phyloP scores from a whole-genome alignment of 2,329 filamentous ascomycete genomes.

The Zopfia rhizophila region DNA sequence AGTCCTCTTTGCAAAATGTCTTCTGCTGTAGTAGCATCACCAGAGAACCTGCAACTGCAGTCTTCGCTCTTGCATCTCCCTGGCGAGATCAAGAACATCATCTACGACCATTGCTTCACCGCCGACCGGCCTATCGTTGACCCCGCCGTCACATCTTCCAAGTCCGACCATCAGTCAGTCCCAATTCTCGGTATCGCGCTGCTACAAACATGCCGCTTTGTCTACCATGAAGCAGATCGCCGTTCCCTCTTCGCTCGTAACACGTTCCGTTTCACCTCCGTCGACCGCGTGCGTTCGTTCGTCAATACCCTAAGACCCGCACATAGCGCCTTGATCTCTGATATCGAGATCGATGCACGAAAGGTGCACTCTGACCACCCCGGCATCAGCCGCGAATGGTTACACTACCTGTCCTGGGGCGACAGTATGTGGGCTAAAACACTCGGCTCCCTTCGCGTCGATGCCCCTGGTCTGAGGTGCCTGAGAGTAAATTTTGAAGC shows the following conservation, averaged over 20 bases:
- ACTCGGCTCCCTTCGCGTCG: slow-evolving; percentile 34
- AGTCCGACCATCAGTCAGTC: slow-evolving; percentile 2
- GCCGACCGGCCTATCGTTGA: slow-evolving; percentile 38
- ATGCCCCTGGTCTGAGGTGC: slow-evolving; percentile 44
- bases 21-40: slow-evolving; percentile 17
- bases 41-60: slow-evolving; percentile 39
- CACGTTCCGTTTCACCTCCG: slow-evolving; percentile 49
- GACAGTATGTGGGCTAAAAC: slow-evolving; percentile 28
- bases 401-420: slow-evolving; percentile 45
- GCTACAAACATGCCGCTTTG: slow-evolving; percentile 48
- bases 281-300: slow-evolving; percentile 42
- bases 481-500: slow-evolving; percentile 48
- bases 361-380: slow-evolving; percentile 38
- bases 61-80: slow-evolving; percentile 46
- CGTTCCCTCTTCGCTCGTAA: slow-evolving; percentile 46
- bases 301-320: slow-evolving; percentile 32
- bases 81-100: slow-evolving; percentile 47
- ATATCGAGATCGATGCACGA: slow-evolving; percentile 51
- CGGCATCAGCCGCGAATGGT: slow-evolving; percentile 44
- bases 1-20: neutral
- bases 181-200: slow-evolving; percentile 38
- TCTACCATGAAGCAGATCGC: slow-evolving; percentile 46
- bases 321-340: slow-evolving; percentile 34
- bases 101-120: slow-evolving; percentile 41
- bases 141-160: slow-evolving; percentile 24